A percentile compares a stretch with the other conserved stretches of the same genome.
These are phyloP conservation scores for Neonectria hederae DNA, from an alignment of 2,329 filamentous ascomycete genomes.

Conservation along the genomic window DNA sequence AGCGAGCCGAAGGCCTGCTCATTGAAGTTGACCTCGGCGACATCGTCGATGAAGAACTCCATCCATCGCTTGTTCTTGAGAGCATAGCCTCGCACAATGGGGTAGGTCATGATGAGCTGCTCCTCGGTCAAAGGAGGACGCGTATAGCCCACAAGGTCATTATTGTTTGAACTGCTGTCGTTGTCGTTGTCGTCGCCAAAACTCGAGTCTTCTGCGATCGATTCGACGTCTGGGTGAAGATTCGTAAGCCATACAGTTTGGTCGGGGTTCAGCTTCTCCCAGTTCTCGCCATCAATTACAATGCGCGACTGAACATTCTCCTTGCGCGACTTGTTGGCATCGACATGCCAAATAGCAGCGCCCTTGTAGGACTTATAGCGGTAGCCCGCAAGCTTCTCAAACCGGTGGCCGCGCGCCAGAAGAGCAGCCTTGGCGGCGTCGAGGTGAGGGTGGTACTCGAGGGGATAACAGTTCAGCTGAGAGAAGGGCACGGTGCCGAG, in stretches of 20 bases:
- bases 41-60: slow-evolving; percentile 58
- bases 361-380: slow-evolving; percentile 59
- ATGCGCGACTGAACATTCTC: slow-evolving; percentile 45
- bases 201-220: background rate
- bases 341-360: slow-evolving; percentile 46
- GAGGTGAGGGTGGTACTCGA: slow-evolving; percentile 53
- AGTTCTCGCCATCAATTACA: slow-evolving; percentile 45
- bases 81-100: slow-evolving; percentile 58
- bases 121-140: slow-evolving; percentile 49
- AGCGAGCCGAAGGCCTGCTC: slow-evolving; percentile 58
- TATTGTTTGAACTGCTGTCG: slow-evolving; percentile 28
- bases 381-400: slow-evolving; percentile 57
- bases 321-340: slow-evolving; percentile 33
- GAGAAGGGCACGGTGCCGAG: slow-evolving; percentile 56
- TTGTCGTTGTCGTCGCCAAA: background rate
- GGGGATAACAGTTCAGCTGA: slow-evolving; percentile 55
- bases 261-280: slow-evolving; percentile 45
- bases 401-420: slow-evolving; percentile 53
- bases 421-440: slow-evolving; percentile 48
- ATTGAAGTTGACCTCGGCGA: slow-evolving; percentile 59
- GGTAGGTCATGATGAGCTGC: slow-evolving; percentile 52
- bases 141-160: background rate
- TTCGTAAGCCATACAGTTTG: slow-evolving; percentile 35
- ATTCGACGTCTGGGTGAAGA: background rate
- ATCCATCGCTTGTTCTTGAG: slow-evolving; percentile 60